Percentiles rank a stretch among this genome's conserved stretches.
phyloP scores from a whole-genome alignment of 768 basidiomycete genomes.

The Phaffia australis region DNA sequence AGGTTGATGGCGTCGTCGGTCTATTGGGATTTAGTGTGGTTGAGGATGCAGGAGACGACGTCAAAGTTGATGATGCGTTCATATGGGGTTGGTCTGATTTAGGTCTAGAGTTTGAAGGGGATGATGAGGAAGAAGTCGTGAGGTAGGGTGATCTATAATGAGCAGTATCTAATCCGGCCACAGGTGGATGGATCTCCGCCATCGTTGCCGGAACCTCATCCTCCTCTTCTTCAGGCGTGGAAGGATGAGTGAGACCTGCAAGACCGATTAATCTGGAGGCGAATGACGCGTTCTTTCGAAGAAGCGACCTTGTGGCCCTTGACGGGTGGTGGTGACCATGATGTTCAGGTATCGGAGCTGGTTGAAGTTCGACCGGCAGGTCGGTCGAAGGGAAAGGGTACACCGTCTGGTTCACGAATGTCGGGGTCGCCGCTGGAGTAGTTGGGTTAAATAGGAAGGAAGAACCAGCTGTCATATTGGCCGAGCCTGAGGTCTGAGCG shows the following conservation, averaged over 20 bases:
- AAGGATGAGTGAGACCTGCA: slow-evolving; percentile 10
- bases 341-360: background rate
- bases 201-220: too few species aligned
- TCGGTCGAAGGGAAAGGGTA: slow-evolving; percentile 18
- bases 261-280: slow-evolving; percentile 21
- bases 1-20: slow-evolving; percentile 12
- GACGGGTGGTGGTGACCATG: background rate
- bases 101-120: background rate
- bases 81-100: too few species aligned
- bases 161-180: slow-evolving; percentile 14
- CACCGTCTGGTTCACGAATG: slow-evolving; percentile 6
- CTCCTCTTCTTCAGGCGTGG: slow-evolving; percentile 4
- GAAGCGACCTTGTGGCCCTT: background rate
- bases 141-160: slow-evolving; percentile 23
- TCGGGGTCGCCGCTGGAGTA: background rate
- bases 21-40: background rate
- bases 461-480: slow-evolving; percentile 22
- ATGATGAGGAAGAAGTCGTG: background rate
- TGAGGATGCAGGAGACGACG: background rate
- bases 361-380: slow-evolving; percentile 6
- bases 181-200: slow-evolving; percentile 9
- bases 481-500: slow-evolving; percentile 22
- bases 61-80: too few species aligned
- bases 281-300: slow-evolving; percentile 17
- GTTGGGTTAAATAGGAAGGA: slow-evolving; percentile 20